Evolutionary conservation across 164 flowering plant species (phyloP), one percentile per base, ranked within the genome.

Genomic region (Vitis labrusca): DNA sequence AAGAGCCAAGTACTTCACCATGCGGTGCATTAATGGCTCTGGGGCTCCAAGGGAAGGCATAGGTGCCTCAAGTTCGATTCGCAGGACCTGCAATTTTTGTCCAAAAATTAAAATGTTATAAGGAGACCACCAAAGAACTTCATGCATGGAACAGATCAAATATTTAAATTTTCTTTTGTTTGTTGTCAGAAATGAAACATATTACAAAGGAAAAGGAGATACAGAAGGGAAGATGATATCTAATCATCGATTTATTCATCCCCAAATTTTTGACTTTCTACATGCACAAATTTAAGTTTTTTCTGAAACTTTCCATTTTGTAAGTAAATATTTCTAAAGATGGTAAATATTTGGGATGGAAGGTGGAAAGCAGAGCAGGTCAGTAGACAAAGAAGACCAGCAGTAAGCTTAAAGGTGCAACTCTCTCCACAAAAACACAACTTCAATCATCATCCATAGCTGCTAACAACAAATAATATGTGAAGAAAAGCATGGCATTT

Each of bases 1-100:
- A 78, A 91, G 80, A 72, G 95, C 92, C 84, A 92, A 76, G 77
- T 87, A 96, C 77, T 83, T 91, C 68, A 91, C 86, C 62, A 91
- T 76, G 15, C 88, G 90, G 76, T 96, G 98, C 91, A 93, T 70
- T 19, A 96, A 83, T 14, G 89, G 98, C 75, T 96, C 97, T 16
- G 92, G 77, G 49, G 85, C 70, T 72, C 90, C 94, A 15, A 92
- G 69, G 48, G 91, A 82, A 19, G 85, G 81, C 64, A 61, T 65
- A 3, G 97, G 85, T 44, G 89, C 80, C 76, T 88, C 94, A 27
- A 93, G 85, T 76, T 88, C 89, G 65, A 96, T 81, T 73, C 69
- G 75, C 51, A 93, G 71, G 72, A 83, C 97, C 99, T 96, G 91
- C 64, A 76, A 76, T 44, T 53, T 55, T 8, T 49, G 44, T 54